These are phyloP conservation scores for Tylopilus cervinicoccineus DNA, from an alignment of 768 basidiomycete genomes.

Conservation along the genomic window DNA sequence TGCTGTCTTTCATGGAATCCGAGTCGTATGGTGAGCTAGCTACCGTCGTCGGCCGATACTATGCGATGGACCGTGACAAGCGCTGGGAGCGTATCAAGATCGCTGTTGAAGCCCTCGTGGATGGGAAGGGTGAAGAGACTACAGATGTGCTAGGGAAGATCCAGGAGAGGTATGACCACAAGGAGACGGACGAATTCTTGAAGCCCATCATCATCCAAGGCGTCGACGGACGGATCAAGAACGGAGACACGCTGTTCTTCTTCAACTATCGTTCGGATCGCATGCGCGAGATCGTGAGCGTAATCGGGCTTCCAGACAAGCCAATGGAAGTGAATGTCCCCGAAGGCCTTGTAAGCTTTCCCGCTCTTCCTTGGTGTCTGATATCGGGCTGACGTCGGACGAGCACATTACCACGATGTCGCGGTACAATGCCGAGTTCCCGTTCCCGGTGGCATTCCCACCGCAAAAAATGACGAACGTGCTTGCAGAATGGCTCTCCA, in stretches of 20 bases:
- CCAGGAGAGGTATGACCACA: conserved; percentile 73
- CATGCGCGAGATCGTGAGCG: conserved; percentile 84
- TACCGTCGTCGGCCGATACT: conserved; percentile 87
- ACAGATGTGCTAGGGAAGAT: conserved; percentile 59
- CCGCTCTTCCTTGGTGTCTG: not conserved
- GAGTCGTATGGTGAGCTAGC: conserved; percentile 78
- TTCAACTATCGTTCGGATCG: conserved; percentile 98
- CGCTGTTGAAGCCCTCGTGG: conserved; percentile 80
- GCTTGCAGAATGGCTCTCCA: conserved; percentile 86
- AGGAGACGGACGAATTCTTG: conserved; percentile 92
- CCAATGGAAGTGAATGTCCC: conserved; percentile 83
- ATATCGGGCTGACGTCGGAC: not conserved
- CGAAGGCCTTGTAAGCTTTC: conserved; percentile 61
- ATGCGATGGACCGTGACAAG: conserved; percentile 97
- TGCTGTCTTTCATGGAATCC: conserved; percentile 73
- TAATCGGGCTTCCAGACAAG: conserved; percentile 79
- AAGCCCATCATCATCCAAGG: conserved; percentile 91
- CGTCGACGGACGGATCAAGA: conserved; percentile 75
- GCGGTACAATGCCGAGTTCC: conserved; percentile 85
- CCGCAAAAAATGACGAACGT: conserved; percentile 93
- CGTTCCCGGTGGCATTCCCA: conserved; percentile 89
- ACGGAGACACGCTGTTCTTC: conserved; percentile 86
- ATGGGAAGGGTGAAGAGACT: conserved; percentile 59
- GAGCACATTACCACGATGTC: conserved; percentile 93
- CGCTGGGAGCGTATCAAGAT: conserved; percentile 93